Evolutionary conservation across 139 green algal species (phyloP).

Genomic region (Eudorina sp.): DNA sequence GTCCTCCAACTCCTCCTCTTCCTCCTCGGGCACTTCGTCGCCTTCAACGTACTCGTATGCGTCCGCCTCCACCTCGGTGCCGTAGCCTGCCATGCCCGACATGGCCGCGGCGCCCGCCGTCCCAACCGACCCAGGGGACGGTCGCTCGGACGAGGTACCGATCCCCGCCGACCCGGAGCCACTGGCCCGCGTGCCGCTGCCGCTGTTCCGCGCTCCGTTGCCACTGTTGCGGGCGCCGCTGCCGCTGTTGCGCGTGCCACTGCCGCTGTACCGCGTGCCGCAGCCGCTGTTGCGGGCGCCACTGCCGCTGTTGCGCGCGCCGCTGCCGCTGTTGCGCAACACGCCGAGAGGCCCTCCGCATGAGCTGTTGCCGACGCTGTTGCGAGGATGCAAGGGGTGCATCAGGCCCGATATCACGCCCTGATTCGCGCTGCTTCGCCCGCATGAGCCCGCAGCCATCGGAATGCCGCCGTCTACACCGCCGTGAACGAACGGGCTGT

Average conservation of each 20-base stretch:
- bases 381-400: background rate
- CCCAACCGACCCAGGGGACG: conserved; percentile 14
- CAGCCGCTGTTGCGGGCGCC: conserved; percentile 5
- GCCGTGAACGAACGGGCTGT: background rate
- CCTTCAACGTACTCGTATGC: background rate
- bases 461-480: conserved; percentile 6
- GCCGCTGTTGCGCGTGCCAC: background rate
- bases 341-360: background rate
- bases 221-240: background rate
- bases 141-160: conserved; percentile 17
- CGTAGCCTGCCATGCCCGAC: background rate
- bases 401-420: background rate
- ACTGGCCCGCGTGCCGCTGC: background rate
- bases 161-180: background rate
- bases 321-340: conserved; percentile 4
- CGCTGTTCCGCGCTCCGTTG: background rate
- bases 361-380: conserved; percentile 4
- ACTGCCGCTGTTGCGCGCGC: conserved; percentile 4
- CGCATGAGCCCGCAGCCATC: background rate
- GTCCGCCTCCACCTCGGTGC: background rate
- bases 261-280: background rate
- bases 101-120: background rate
- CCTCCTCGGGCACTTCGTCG: background rate
- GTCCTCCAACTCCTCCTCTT: background rate
- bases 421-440: conserved; percentile 18